Base-by-base conservation (phyloP, 164 flowering plant genomes). In the Berberis thunbergii region DNA sequence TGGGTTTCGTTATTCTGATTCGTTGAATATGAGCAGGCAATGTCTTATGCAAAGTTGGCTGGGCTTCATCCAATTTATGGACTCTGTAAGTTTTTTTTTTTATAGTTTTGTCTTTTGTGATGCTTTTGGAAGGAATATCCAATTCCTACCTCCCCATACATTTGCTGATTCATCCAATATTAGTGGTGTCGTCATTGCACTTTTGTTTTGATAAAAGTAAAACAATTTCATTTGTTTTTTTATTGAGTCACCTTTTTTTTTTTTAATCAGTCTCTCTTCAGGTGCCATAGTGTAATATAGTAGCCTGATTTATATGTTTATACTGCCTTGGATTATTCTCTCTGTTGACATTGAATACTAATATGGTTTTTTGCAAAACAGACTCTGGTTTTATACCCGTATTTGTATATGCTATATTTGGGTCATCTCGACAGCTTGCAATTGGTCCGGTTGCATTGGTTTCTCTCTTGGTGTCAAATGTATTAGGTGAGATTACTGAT, bases 41-140 rank as follows among this genome's bases (percentile, higher is more conserved):
- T 91, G 99, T 94, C 99, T n/a, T 94, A 94, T 69, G 99, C 97
- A 72, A 94, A 84, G 79, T 76, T 94, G 73, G 97, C 99, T 67
- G 99, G 99, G 60, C 90, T 94, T 62, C 79, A 80, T 68, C 88
- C 97, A 60, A 89, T 94, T 42, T 91, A 91, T 73, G 99, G 99
- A 63, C 96, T 94, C 39, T 94, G 99, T 94, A 84, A 94, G 97
- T 86, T 54, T 52, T 12, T 54, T 52, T 12, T 26, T 55, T 53
- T n/a, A 45, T 49, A 4, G 13, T 10, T 2, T 10, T 58, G 2
- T 58, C 43, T 58, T 8, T 4, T 58, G 26, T 26, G 26, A 26
- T 26, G 26, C 26, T 26, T 26, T 26, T 26, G 26, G 26, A 26
- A 26, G 26, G 26, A 26, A 26, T 26, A 26, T 26, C 26, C 26